Base-by-base conservation (phyloP, 352 stramenopile species). In the Pythium myriotylum region DNA sequence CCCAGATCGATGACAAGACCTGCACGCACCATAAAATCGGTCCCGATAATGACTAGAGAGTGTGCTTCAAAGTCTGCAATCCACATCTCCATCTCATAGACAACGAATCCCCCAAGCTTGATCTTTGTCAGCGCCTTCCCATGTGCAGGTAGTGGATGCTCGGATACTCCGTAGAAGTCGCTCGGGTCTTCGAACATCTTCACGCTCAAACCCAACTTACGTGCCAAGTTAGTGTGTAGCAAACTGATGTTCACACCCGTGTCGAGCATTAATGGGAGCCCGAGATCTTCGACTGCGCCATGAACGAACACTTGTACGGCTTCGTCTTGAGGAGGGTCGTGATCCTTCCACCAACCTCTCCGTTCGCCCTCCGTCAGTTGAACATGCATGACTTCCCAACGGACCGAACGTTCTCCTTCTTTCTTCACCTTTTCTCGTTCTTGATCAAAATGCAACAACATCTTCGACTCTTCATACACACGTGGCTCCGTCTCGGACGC, bases 51-150 rank as follows among this genome's bases (percentile, higher is more conserved):
- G 20, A 70, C 6, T 17, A 70, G n/a, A 17, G 54, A 56, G 13
- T 59, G 40, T 2, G 62, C 62, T 35, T 70, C 62, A 33, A 70
- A 70, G 4, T 65, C 54, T 37, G 41, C 62, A 6, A 70, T 33
- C 62, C 54, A 64, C 14, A 70, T 16, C 5, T 70, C 62, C 48
- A 47, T 56, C 49, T 63, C 61, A 49, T 45, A 68, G 19, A 62
- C 52, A 1, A 62, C 53, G 9, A 4, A 46, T 13, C 17, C 2
- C 3, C 61, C 60, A 19, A 68, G 47, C 16, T 23, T 24, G 4
- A 68, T 20, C 53, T 68, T 68, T 26, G 59, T 53, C 32, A 1
- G 58, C 5, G 53, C 37, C 17, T 40, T 37, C 0, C 60, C 52
- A 26, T 54, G 46, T 5, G 60, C 53, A 2, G 8, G 19, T 8